These are phyloP conservation scores for Herpetomonas muscarum DNA, from an alignment of 208 protist genomes.

Conservation along the genomic window DNA sequence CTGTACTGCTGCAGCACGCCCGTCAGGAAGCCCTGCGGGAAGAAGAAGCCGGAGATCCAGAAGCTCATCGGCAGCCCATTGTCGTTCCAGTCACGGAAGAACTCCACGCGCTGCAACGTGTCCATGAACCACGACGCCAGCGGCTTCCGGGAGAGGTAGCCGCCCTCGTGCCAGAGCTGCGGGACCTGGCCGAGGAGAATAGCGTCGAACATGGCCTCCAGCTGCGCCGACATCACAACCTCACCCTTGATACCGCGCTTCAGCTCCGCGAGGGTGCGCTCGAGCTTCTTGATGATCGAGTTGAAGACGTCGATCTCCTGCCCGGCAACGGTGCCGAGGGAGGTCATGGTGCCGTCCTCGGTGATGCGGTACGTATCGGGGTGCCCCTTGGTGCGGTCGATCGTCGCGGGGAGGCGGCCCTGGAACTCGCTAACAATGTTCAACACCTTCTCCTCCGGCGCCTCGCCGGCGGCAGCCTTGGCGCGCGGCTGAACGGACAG, in stretches of 20 bases:
- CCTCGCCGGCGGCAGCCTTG: slow-evolving; percentile 39
- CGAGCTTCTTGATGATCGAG: slow-evolving; percentile 66
- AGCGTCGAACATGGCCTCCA: slow-evolving; percentile 90
- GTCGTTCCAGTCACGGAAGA: slow-evolving; percentile 94
- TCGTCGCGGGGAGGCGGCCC: slow-evolving; percentile 60
- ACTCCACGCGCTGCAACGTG: slow-evolving; percentile 88
- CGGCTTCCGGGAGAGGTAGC: slow-evolving; percentile 95
- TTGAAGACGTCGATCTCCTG: slow-evolving; percentile 93
- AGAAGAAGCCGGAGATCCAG: slow-evolving; percentile 98
- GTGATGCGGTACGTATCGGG: slow-evolving; percentile 87
- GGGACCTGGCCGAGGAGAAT: slow-evolving; percentile 92
- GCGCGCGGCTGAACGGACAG: slow-evolving; percentile 89
- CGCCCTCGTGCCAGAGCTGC: slow-evolving; percentile 79
- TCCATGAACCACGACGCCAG: slow-evolving; percentile 96
- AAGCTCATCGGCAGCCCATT: slow-evolving; percentile 88
- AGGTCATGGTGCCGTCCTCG: slow-evolving; percentile 85
- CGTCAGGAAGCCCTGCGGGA: slow-evolving; percentile 95
- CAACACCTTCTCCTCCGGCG: slow-evolving; percentile 76
- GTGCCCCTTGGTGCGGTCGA: slow-evolving; percentile 74
- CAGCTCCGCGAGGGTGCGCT: slow-evolving; percentile 66
- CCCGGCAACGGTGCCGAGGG: slow-evolving; percentile 81
- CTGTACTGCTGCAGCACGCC: slow-evolving; percentile 92
- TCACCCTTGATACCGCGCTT: slow-evolving; percentile 86
- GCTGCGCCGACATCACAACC: slow-evolving; percentile 87
- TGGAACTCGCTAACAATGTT: slow-evolving; percentile 79